Evolutionary conservation across 2,329 filamentous ascomycete species (phyloP).

Genomic region (Phialophora chinensis): DNA sequence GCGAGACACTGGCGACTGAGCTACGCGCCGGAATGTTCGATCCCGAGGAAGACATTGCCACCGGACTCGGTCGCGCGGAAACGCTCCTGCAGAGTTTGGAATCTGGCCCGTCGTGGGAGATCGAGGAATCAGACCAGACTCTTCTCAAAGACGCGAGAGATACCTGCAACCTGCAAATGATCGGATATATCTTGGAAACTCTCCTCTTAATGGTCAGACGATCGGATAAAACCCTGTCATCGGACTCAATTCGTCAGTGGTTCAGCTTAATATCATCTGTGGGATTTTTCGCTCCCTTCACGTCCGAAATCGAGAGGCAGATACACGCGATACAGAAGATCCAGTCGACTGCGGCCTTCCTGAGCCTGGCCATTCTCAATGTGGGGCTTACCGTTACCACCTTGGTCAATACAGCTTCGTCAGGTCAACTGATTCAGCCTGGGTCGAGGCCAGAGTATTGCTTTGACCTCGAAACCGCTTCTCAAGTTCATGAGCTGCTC

Average conservation of each 20-base stretch:
- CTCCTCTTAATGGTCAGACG: conserved; percentile 24
- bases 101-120: conserved; percentile 40
- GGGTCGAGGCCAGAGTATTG: conserved; percentile 48
- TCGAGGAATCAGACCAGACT: conserved; percentile 16
- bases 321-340: conserved; percentile 28
- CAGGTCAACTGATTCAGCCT: conserved; percentile 18
- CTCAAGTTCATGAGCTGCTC: conserved; percentile 74
- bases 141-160: conserved; percentile 21
- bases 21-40: neutral
- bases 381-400: conserved; percentile 28
- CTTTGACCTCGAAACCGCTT: conserved; percentile 71
- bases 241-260: conserved; percentile 70
- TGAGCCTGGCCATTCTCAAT: conserved; percentile 29
- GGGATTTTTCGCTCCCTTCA: conserved; percentile 33
- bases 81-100: conserved; percentile 46
- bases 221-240: conserved; percentile 44
- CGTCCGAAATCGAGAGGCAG: conserved; percentile 28
- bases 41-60: conserved; percentile 18
- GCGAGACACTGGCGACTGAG: conserved; percentile 1
- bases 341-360: conserved; percentile 24
- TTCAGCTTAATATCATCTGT: conserved; percentile 68
- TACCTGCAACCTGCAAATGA: conserved; percentile 29
- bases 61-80: conserved; percentile 46
- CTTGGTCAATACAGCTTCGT: conserved; percentile 26
- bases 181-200: conserved; percentile 26